A percentile compares a stretch with the other conserved stretches of the same genome.
These are phyloP conservation scores for Keqinozyma sinolaborantium DNA, from an alignment of 1,139 yeast genomes.

Conservation along the genomic window DNA sequence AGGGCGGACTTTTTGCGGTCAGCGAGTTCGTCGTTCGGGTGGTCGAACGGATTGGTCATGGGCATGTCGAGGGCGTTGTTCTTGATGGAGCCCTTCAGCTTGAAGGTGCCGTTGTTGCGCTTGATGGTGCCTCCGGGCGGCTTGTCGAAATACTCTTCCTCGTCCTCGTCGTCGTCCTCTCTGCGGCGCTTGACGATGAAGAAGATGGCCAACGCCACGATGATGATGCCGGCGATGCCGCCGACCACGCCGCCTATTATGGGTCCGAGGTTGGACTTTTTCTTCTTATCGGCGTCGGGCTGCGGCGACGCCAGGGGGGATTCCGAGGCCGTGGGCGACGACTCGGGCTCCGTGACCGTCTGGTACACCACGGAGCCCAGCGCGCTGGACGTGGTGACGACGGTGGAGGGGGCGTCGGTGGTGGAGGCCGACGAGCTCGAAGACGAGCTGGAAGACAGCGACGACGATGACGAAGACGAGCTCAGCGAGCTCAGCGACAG, in stretches of 20 bases:
- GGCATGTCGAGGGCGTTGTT: constrained; percentile 39
- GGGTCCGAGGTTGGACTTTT: constrained; percentile 42
- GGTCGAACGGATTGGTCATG: constrained; percentile 55
- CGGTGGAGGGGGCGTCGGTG: constrained; percentile 7
- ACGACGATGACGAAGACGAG: constrained; percentile 16
- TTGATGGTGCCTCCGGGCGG: constrained; percentile 16
- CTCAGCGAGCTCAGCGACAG: constrained; percentile 21
- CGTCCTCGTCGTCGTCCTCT: constrained; percentile 45
- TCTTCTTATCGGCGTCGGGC: constrained; percentile 7
- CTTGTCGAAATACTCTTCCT: constrained; percentile 44
- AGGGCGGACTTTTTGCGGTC: constrained; percentile 16
- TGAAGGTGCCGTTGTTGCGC: constrained; percentile 19
- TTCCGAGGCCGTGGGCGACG: constrained; percentile 7
- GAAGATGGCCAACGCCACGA: constrained; percentile 42
- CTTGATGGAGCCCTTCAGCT: constrained; percentile 21
- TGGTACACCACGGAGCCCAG: constrained; percentile 5
- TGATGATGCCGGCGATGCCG: constrained; percentile 47
- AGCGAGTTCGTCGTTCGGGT: constrained; percentile 43
- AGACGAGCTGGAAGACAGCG: constrained; percentile 11
- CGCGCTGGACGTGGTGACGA: constrained; percentile 7
- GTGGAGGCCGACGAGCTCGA: constrained; percentile 6
- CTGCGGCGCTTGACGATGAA: constrained; percentile 46
- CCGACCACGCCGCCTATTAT: constrained; percentile 73
- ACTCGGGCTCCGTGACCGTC: constrained; percentile 7
- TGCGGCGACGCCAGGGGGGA: constrained; percentile 9